phyloP scores from a whole-genome alignment of 805 yeast genomes.

The Yamadazyma takamatsuzukensis region DNA sequence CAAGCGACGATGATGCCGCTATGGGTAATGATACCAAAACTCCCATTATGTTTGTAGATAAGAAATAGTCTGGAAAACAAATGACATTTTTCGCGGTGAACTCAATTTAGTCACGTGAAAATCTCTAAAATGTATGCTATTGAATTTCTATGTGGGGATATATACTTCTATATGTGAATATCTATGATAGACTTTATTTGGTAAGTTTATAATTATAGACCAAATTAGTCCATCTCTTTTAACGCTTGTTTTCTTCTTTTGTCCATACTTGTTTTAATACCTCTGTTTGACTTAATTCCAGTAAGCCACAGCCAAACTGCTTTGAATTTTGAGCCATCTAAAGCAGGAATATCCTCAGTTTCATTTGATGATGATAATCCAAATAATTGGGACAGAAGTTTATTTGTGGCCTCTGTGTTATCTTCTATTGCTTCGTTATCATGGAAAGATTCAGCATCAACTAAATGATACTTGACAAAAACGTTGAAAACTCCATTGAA shows the following conservation, averaged over 20 bases:
- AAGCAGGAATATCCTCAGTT: constrained; percentile 30
- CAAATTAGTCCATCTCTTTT: constrained; percentile 31
- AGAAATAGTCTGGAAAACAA: too few species aligned
- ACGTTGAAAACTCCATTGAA: constrained; percentile 18
- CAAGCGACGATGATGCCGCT: constrained; percentile 42
- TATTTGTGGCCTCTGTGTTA: constrained; percentile 26
- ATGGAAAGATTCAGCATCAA: constrained; percentile 21
- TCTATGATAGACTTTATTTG: too few species aligned
- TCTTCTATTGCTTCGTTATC: constrained; percentile 18
- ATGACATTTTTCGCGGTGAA: too few species aligned
- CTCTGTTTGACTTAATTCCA: constrained; percentile 5
- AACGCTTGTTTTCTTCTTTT: constrained; percentile 39
- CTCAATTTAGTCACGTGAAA: neutral
- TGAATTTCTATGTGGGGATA: too few species aligned
- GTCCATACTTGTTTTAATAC: constrained; percentile 31
- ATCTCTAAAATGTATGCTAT: too few species aligned
- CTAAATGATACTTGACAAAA: constrained; percentile 13
- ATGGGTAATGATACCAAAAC: constrained; percentile 71
- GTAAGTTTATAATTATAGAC: neutral
- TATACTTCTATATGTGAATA: too few species aligned
- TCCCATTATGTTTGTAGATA: constrained; percentile 46
- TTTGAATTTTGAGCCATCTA: constrained; percentile 22
- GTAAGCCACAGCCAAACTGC: constrained; percentile 23
- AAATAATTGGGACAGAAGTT: constrained; percentile 33
- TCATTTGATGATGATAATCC: constrained; percentile 40